These are phyloP conservation scores for Podospora didyma DNA, from an alignment of 495 filamentous ascomycete genomes.

Conservation along the genomic window DNA sequence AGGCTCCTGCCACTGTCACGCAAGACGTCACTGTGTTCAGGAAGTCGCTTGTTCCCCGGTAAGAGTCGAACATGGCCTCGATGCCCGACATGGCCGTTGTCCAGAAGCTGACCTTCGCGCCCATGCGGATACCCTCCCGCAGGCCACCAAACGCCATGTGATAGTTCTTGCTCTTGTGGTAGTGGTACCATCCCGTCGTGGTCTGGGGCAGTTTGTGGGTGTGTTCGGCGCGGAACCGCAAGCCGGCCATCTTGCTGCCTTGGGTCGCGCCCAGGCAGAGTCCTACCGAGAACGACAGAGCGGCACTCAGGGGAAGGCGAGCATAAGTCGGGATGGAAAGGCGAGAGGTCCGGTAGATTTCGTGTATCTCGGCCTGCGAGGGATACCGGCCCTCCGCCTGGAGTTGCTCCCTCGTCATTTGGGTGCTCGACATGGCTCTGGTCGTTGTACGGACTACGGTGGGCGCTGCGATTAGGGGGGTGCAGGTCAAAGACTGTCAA, in stretches of 20 bases:
- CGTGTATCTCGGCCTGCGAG: constrained; percentile 13
- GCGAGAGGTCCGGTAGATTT: constrained; percentile 41
- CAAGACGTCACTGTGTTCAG: constrained; percentile 75
- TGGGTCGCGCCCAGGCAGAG: constrained; percentile 65
- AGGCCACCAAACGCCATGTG: constrained; percentile 68
- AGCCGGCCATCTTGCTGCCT: constrained; percentile 65
- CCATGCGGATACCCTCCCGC: constrained; percentile 73
- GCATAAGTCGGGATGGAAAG: constrained; percentile 53
- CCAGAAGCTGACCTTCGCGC: constrained; percentile 63
- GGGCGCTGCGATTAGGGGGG: neutral
- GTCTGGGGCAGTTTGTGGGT: constrained; percentile 81
- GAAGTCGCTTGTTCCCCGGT: constrained; percentile 66
- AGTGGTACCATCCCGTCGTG: constrained; percentile 89
- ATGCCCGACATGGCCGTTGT: constrained; percentile 64
- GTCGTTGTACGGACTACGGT: neutral
- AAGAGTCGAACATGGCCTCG: constrained; percentile 80
- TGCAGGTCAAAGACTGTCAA: neutral
- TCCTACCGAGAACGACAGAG: constrained; percentile 60
- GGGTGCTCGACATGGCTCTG: neutral
- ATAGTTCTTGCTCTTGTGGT: constrained; percentile 98
- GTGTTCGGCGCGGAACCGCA: constrained; percentile 91
- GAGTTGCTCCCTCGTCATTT: neutral
- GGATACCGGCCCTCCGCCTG: constrained; percentile 4
- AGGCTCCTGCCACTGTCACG: constrained; percentile 74
- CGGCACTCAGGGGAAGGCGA: constrained; percentile 60